These are phyloP conservation scores for Sphagnum contortum DNA, from an alignment of 225 moss, liverwort and hornwort genomes.

Conservation along the genomic window DNA sequence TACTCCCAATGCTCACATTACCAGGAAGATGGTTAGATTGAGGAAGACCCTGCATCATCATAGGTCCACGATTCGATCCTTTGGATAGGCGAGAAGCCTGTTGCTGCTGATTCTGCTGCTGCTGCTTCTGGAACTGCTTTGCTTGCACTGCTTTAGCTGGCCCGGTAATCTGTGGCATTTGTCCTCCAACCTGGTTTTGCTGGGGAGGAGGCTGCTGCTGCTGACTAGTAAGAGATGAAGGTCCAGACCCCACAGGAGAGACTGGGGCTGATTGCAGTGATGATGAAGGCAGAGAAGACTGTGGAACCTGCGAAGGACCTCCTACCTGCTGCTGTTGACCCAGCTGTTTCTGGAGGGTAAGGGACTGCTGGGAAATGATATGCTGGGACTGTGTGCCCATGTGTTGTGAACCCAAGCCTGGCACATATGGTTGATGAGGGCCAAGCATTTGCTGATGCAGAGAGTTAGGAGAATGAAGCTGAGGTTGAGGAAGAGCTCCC, in stretches of 20 bases:
- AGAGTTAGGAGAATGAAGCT: conserved; percentile 11
- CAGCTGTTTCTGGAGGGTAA: conserved; percentile 14
- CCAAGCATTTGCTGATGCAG: conserved; percentile 28
- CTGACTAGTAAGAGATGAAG: conserved; percentile 11
- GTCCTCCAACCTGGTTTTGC: conserved; percentile 14
- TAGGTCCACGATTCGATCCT: conserved; percentile 15
- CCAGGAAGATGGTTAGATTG: conserved; percentile 4
- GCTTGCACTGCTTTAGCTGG: conserved; percentile 16
- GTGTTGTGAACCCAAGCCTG: conserved; percentile 15
- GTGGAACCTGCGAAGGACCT: conserved; percentile 17
- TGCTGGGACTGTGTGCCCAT: conserved; percentile 21
- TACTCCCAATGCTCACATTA: not conserved
- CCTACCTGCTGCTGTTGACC: not conserved
- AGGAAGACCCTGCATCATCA: conserved; percentile 19
- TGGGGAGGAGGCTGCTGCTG: not conserved
- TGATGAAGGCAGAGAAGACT: conserved; percentile 13
- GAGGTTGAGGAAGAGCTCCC: too few relatives aligned
- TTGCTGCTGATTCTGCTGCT: conserved; percentile 17
- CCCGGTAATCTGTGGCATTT: conserved; percentile 12
- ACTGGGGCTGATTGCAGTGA: conserved; percentile 19
- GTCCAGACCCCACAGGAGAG: conserved; percentile 14
- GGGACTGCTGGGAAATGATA: conserved; percentile 19
- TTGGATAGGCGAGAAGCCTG: conserved; percentile 6
- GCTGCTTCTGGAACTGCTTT: conserved; percentile 24
- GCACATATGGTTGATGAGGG: conserved; percentile 7